Evolutionary conservation across 148 eudicot species (phyloP), one percentile per base, ranked within the genome.

Genomic region (Agrostemma githago): DNA sequence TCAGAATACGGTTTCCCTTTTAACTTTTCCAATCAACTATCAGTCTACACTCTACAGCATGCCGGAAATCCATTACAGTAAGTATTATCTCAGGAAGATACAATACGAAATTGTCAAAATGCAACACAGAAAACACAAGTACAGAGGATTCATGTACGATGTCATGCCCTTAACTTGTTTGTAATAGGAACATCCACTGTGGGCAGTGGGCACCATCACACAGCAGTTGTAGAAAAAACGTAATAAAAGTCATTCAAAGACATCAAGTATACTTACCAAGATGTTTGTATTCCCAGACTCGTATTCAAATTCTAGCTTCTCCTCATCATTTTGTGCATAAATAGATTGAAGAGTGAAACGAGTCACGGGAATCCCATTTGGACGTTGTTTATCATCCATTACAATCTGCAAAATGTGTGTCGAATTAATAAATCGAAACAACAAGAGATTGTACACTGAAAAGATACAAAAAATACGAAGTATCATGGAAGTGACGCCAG

Each of bases 351-450:
- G 97, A 46, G 87, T 92, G 80, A 95, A 95, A 73, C 90, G 91
- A 21, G 97, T 95, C n/a, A 89, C 90, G 39, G 99, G 97, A 79
- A 95, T 95, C 74, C 99, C 99, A 86, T 95, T 96, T 44, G 96
- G 80, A 59, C 97, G 96, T 64, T 88, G 94, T 81, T 88, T 93
- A 76, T 95, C 99, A 90, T 95, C 99, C 99, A 95, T 95, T 38
- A 95, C 96, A 86, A 95, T 95, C 99, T 95, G 92, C 83, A 77
- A 74, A 77, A 63, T 53, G 75, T 42, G 43, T 20, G 0, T 48
- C 53, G 2, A 58, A 61, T 15, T 15, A 34, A 43, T 56, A 65
- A 58, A 44, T n/a, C 62, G 56, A 51, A 62, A 34, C 48, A 17
- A 79, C 62, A 39, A 59, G n/a, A 43, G 3, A 6, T 5, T 68